Evolutionary conservation across 192 early-diverging fungal genomes (phyloP).

Genomic region (Dissophora globulifera): DNA sequence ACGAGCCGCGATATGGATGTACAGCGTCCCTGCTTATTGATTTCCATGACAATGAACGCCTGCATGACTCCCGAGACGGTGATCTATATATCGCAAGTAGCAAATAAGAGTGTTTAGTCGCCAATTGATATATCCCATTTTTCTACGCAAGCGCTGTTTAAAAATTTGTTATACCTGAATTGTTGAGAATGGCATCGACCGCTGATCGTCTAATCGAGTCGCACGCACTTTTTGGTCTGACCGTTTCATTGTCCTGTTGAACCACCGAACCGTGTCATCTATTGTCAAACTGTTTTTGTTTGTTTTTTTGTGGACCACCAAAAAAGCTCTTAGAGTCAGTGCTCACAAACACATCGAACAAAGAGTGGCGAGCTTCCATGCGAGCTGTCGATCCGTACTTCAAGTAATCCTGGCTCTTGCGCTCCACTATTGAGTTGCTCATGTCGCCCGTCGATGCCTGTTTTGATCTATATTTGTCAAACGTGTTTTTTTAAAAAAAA

Average conservation of each 20-base stretch:
- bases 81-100: conserved; percentile 11
- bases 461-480: background rate
- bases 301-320: background rate
- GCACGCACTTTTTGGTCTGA: conserved; percentile 18
- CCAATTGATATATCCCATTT: too few relatives aligned
- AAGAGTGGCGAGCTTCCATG: too few relatives aligned
- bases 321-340: too few relatives aligned
- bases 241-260: conserved; percentile 12
- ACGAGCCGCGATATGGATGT: conserved; percentile 32
- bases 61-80: conserved; percentile 25
- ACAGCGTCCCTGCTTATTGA: conserved; percentile 27
- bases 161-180: conserved; percentile 10
- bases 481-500: too few relatives aligned
- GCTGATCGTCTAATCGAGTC: conserved; percentile 22
- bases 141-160: too few relatives aligned
- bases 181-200: conserved; percentile 22
- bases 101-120: too few relatives aligned
- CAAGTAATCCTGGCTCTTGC: conserved; percentile 20
- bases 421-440: background rate
- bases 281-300: conserved; percentile 33
- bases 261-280: conserved; percentile 43
- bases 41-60: conserved; percentile 37
- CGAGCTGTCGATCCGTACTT: conserved; percentile 12
- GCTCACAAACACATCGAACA: too few relatives aligned
- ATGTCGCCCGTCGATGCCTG: background rate